A percentile compares a stretch with the other conserved stretches of the same genome.
phyloP scores from a whole-genome alignment of 306 rosid species.

The Aeschynomene evenia region DNA sequence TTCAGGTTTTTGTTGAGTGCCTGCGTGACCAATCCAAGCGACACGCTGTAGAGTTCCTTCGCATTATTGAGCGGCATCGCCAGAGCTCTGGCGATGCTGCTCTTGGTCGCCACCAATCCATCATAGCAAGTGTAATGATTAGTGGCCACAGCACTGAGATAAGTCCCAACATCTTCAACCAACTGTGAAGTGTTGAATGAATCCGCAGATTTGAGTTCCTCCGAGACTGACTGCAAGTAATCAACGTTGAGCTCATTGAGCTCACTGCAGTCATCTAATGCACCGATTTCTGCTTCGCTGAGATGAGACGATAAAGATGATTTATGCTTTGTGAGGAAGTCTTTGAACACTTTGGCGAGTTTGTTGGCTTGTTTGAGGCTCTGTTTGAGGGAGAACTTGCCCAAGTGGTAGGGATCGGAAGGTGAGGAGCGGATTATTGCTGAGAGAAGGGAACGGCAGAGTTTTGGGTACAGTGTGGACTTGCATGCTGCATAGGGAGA shows the following conservation, averaged over 20 bases:
- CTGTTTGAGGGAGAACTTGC: constrained; percentile 65
- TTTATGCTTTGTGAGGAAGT: constrained; percentile 33
- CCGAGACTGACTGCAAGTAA: constrained; percentile 40
- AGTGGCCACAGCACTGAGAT: constrained; percentile 70
- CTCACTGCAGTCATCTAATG: constrained; percentile 61
- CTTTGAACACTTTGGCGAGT: constrained; percentile 32
- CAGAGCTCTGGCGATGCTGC: constrained; percentile 39
- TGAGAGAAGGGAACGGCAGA: constrained; percentile 73
- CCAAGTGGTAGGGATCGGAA: constrained; percentile 58
- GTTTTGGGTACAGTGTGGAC: constrained; percentile 66
- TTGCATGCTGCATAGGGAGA: constrained; percentile 55
- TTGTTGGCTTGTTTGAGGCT: constrained; percentile 59
- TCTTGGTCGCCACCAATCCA: constrained; percentile 48
- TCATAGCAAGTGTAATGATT: constrained; percentile 79
- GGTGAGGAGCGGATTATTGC: constrained; percentile 50
- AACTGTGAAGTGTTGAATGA: constrained; percentile 17
- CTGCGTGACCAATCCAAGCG: constrained; percentile 61
- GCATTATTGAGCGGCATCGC: constrained; percentile 43
- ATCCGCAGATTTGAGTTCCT: constrained; percentile 27
- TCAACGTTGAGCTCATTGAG: constrained; percentile 58
- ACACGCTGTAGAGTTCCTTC: constrained; percentile 57
- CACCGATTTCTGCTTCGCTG: constrained; percentile 34
- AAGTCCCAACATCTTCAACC: constrained; percentile 47
- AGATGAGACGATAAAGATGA: constrained; percentile 8
- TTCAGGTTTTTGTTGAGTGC: constrained; percentile 42